Conservation (phyloP, 257 asterid species). For the Solanum bulbocastanum region DNA sequence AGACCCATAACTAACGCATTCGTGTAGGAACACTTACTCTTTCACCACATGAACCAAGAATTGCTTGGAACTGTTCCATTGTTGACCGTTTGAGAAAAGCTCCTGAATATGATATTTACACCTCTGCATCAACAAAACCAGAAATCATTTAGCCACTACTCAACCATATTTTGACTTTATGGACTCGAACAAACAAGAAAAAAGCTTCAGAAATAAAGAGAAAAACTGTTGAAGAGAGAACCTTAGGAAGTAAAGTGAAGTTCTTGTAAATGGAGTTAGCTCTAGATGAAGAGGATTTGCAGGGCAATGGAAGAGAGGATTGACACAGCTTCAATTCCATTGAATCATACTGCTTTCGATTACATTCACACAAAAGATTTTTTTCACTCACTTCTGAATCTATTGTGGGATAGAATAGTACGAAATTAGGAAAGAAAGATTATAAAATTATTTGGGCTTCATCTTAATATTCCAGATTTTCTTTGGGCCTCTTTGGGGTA, state of each 20-base stretch:
- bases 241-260: conserved; percentile 26
- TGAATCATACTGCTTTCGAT: background rate
- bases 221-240: background rate
- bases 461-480: background rate
- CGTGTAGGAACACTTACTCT: conserved; percentile 19
- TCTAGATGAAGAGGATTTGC: conserved; percentile 14
- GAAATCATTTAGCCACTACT: background rate
- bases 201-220: background rate
- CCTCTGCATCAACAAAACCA: conserved; percentile 18
- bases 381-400: background rate
- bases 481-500: background rate
- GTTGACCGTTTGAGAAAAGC: conserved; percentile 28
- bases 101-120: conserved; percentile 37
- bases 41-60: conserved; percentile 45
- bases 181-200: background rate
- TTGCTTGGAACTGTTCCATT: conserved; percentile 13
- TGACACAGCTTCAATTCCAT: conserved; percentile 56
- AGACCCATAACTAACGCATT: background rate
- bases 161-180: background rate
- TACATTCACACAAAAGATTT: background rate
- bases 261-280: conserved; percentile 10
- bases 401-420: background rate
- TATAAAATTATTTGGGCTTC: background rate
- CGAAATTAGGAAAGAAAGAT: background rate
- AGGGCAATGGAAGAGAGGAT: conserved; percentile 26